These are phyloP conservation scores for Teunomyces aglyptinius DNA, from an alignment of 805 yeast species.

Conservation along the genomic window DNA sequence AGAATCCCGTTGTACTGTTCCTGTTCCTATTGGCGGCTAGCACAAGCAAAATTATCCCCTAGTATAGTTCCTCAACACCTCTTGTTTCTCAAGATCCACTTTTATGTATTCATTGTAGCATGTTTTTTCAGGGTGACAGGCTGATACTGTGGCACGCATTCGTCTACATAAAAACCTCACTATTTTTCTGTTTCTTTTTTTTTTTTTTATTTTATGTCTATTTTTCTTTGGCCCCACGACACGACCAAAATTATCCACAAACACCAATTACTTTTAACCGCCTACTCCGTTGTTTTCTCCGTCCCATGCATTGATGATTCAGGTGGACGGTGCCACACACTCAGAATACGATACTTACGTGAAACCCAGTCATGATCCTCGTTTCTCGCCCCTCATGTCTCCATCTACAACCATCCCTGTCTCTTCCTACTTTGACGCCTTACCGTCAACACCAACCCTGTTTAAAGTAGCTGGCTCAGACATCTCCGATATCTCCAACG, in stretches of 20 bases:
- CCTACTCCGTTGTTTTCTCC: not conserved
- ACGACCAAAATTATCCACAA: constrained; percentile 3
- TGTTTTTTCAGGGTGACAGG: too few species aligned
- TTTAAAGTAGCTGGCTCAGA: constrained; percentile 25
- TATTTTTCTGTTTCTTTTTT: not conserved
- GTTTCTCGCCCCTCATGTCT: not conserved
- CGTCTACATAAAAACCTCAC: too few species aligned
- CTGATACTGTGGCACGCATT: too few species aligned
- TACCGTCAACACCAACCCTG: constrained; percentile 25
- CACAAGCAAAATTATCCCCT: too few species aligned
- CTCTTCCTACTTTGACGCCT: constrained; percentile 7
- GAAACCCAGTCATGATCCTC: not conserved
- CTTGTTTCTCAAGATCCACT: too few species aligned
- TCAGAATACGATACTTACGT: constrained; percentile 1
- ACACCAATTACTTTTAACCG: not conserved
- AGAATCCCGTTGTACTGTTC: too few species aligned
- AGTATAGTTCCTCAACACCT: too few species aligned
- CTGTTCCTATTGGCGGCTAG: too few species aligned
- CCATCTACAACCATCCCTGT: not conserved
- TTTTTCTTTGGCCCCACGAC: not conserved
- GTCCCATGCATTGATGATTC: constrained; percentile 6
- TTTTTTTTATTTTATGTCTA: not conserved
- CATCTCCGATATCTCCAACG: constrained; percentile 22
- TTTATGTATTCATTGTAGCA: too few species aligned
- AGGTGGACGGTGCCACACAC: constrained; percentile 4